Base-by-base conservation (phyloP, 306 rosid species). In the Canavalia gladiata region DNA sequence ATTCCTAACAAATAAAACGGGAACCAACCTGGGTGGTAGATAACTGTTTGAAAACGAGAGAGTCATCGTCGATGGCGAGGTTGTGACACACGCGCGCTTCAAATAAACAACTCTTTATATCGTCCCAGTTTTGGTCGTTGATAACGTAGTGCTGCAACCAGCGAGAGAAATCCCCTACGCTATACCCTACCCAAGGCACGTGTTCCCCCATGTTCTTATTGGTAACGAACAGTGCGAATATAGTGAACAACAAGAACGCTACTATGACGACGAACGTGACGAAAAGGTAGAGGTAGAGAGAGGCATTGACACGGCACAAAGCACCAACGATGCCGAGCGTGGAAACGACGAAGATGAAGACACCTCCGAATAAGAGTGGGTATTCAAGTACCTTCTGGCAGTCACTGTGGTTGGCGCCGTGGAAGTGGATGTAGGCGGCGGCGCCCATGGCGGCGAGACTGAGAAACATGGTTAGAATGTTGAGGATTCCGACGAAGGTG, bases 61-160 rank as follows among this genome's bases (percentile, higher is more conserved):
- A 58, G 49, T 52, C 71, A 0, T 73, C 59, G 3, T 84, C 68
- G n/a, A 78, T 1, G 18, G 82, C 84, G 12, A 89, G 90, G 58
- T 83, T 77, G 67, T 66, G 76, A 30, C 98, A 95, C n/a, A 92
- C 85, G 30, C 54, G 73, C 0, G 94, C 84, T 30, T 89, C 92
- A 28, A 88, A 25, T 72, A 95, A 62, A 54, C 98, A 95, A 45
- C 97, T 92, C 80, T 86, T 84, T 33, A 95, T 84, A 55, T 72
- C 86, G 3, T 78, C 81, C 98, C 99, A 95, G 73, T 89, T 89
- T 56, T 83, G 35, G 18, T 80, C 76, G 4, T 95, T 90, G 1
- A 87, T 86, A 2, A 95, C 97, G 6, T 91, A 90, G 0, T 54
- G 86, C 82, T 91, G 97, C 52, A 92, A 54, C 97, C 95, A 92